A percentile compares a stretch with the other conserved stretches of the same genome.
These are phyloP conservation scores for Nakazawaea ernobii DNA, from an alignment of 805 yeast species.

Conservation along the genomic window DNA sequence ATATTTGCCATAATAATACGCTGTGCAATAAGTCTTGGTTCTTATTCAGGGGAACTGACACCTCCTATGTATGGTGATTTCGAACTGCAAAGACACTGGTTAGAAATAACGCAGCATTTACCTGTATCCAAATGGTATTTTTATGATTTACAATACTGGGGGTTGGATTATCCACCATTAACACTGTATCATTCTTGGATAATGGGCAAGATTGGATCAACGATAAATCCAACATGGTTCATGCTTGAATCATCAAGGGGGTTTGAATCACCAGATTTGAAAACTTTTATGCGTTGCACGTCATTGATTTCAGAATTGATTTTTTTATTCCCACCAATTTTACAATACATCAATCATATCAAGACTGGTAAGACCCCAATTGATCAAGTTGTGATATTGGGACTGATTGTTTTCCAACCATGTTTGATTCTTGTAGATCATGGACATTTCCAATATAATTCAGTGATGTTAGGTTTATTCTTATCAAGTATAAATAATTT, in stretches of 20 bases:
- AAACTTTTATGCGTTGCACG: conserved; percentile 80
- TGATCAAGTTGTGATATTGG: conserved; percentile 71
- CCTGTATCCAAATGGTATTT: conserved; percentile 81
- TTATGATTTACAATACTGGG: conserved; percentile 91
- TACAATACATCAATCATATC: conserved; percentile 63
- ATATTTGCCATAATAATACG: conserved; percentile 71
- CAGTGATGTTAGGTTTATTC: conserved; percentile 89
- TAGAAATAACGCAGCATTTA: conserved; percentile 78
- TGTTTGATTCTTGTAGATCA: conserved; percentile 81
- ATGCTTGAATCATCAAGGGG: conserved; percentile 71
- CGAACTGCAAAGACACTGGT: conserved; percentile 98
- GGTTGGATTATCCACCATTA: conserved; percentile 93
- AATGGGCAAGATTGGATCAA: conserved; percentile 65
- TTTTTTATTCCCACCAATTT: conserved; percentile 74
- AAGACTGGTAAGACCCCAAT: conserved; percentile 46
- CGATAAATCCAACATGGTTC: conserved; percentile 71
- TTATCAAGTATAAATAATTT: conserved; percentile 63
- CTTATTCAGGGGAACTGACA: conserved; percentile 66
- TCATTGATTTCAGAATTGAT: conserved; percentile 70
- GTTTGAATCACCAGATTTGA: conserved; percentile 56
- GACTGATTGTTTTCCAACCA: conserved; percentile 82
- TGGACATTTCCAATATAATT: conserved; percentile 95
- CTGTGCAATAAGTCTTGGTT: conserved; percentile 83
- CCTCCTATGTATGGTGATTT: conserved; percentile 93
- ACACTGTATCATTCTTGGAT: conserved; percentile 91